phyloP scores from a whole-genome alignment of 129 eudicot species.

The Helichrysum umbraculigerum region DNA sequence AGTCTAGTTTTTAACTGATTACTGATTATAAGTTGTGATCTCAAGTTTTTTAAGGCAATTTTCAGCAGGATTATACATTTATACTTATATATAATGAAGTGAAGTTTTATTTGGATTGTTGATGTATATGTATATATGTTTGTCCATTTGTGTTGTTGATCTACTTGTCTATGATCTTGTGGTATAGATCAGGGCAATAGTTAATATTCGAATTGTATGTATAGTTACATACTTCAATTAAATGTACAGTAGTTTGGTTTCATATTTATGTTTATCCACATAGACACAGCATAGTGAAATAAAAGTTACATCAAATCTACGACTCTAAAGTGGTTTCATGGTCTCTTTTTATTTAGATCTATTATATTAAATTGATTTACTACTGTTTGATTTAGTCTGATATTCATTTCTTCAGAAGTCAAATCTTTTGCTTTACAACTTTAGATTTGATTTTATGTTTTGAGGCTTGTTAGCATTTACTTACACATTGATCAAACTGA shows the following conservation, averaged over 20 bases:
- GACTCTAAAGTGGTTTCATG: neutral
- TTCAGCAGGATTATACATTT: neutral
- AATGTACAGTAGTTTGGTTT: neutral
- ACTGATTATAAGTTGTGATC: neutral
- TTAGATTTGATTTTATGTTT: neutral
- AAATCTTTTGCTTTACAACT: neutral
- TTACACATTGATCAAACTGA: neutral
- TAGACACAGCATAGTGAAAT: neutral
- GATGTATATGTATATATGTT: neutral
- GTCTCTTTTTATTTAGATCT: neutral
- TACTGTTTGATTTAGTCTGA: neutral
- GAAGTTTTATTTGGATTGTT: neutral
- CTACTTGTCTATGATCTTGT: conserved; percentile 6
- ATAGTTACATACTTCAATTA: neutral
- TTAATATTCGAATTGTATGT: neutral
- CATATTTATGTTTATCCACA: neutral
- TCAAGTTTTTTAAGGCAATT: neutral
- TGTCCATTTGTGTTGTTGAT: neutral
- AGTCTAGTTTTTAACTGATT: neutral
- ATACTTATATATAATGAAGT: neutral
- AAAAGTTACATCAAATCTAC: neutral
- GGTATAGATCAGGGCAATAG: neutral
- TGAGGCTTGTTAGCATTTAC: neutral
- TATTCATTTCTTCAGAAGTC: neutral
- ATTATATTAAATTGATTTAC: neutral